Evolutionary conservation across 371 early-diverging fungal genomes (phyloP), one percentile per base, ranked within the genome.

Genomic region (Globomyces sp.): DNA sequence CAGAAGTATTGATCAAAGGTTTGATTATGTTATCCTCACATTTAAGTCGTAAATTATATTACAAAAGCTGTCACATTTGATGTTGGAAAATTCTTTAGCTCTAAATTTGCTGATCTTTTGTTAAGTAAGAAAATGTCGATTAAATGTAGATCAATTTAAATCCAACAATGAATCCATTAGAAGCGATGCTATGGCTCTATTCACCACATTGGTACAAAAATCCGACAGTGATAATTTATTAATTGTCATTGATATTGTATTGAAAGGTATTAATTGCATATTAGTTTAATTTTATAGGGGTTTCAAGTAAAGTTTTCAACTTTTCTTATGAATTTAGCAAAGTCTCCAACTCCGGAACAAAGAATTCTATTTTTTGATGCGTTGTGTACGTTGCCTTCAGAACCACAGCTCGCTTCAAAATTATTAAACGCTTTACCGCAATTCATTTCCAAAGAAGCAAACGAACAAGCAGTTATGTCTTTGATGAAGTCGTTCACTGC

Each of bases 371-470:
- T 11, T 8, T 47, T 47, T 11, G 8, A 47, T 6, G 47, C 47
- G 11, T 11, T 47, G 8, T 6, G 11, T 8, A 11, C 47, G 11
- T 11, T 47, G 47, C 6, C 6, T 6, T 47, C 55, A 13, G 24
- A 24, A 24, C 10, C 9, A 36, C 13, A 55, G 48, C 83, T 89
- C 2, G 85, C 90, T 6, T 73, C 82, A 62, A 87, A 82, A 60
- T 84, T 82, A 13, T 71, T 90, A 9, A 79, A 85, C 44, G 84
- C 80, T 2, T 75, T 88, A 68, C 81, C 87, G 3, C 74, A 85
- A 1, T 85, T 91, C 80, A 68, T 84, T 4, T 75, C 76, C 53
- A 93, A 93, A 74, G 95, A 95, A 70, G 79, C 89, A 39, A 86
- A 89, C 50, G 95, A 94, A 61, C 75, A 80, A 42, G 87, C 87